A percentile compares a stretch with the other conserved stretches of the same genome.
These are phyloP conservation scores for Gracilariopsis chorda DNA, from an alignment of 23 red algal species.

Conservation along the genomic window DNA sequence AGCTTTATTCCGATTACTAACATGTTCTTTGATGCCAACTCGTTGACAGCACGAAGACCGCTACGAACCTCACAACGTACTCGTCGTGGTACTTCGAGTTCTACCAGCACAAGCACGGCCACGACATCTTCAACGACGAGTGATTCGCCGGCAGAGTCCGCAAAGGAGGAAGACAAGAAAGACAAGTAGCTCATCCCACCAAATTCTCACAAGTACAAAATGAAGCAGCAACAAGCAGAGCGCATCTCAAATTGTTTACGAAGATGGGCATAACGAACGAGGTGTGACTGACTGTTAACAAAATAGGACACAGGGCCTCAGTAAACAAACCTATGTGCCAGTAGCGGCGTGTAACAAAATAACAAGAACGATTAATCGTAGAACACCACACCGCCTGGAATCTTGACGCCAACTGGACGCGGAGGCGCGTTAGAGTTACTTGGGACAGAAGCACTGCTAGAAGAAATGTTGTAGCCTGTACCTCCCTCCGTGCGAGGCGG, in stretches of 20 bases:
- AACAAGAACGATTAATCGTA: conserved; percentile 8
- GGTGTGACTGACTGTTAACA: too few species aligned
- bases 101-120: not conserved
- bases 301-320: too few species aligned
- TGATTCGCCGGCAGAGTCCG: not conserved
- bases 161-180: not conserved
- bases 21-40: too few species aligned
- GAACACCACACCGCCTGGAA: conserved; percentile 72
- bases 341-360: too few species aligned
- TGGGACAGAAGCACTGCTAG: conserved; percentile 13
- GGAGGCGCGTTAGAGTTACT: conserved; percentile 44
- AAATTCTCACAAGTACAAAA: too few species aligned
- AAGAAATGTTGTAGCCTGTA: conserved; percentile 38
- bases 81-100: not conserved
- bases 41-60: not conserved
- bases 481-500: conserved; percentile 65
- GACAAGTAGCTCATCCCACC: too few species aligned
- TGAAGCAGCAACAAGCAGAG: too few species aligned
- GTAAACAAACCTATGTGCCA: too few species aligned
- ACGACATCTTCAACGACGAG: not conserved
- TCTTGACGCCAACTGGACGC: conserved; percentile 62
- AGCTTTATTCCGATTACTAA: too few species aligned
- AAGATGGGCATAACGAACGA: too few species aligned
- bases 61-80: not conserved
- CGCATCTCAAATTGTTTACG: too few species aligned